phyloP scores from a whole-genome alignment of 78 protist genomes.

The Dictyostelium purpureum region DNA sequence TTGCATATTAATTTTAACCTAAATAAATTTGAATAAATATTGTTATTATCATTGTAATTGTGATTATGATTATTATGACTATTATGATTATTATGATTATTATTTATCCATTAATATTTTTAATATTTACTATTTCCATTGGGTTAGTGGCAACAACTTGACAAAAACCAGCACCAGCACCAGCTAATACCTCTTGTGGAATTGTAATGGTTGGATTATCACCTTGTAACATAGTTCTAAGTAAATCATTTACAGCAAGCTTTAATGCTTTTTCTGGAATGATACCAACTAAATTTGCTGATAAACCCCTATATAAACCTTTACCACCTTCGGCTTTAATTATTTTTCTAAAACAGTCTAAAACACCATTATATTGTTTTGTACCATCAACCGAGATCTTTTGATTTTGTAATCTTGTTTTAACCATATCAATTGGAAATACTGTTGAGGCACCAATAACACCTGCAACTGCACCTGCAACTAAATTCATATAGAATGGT shows the following conservation, averaged over 20 bases:
- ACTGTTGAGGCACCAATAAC: constrained; percentile 75
- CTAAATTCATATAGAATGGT: constrained; percentile 45
- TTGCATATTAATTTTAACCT: constrained; percentile 64
- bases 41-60: background rate
- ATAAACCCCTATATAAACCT: constrained; percentile 66
- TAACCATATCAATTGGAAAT: constrained; percentile 87
- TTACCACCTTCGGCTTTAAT: constrained; percentile 62
- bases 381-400: constrained; percentile 28
- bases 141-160: constrained; percentile 91
- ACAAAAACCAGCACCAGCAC: constrained; percentile 84
- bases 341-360: constrained; percentile 81
- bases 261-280: constrained; percentile 91
- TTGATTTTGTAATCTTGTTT: constrained; percentile 88
- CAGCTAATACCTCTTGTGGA: constrained; percentile 82
- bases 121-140: constrained; percentile 80
- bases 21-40: too few species aligned
- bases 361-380: constrained; percentile 16
- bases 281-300: constrained; percentile 82
- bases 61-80: too few species aligned
- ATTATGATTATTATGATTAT: too few species aligned
- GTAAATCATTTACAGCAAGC: constrained; percentile 80
- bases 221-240: constrained; percentile 66
- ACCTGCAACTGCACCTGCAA: constrained; percentile 85
- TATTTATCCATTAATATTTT: too few species aligned
- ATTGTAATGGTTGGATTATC: constrained; percentile 6